Conservation (phyloP, 139 green algal genomes). For the Chlamydomonas sp. region DNA sequence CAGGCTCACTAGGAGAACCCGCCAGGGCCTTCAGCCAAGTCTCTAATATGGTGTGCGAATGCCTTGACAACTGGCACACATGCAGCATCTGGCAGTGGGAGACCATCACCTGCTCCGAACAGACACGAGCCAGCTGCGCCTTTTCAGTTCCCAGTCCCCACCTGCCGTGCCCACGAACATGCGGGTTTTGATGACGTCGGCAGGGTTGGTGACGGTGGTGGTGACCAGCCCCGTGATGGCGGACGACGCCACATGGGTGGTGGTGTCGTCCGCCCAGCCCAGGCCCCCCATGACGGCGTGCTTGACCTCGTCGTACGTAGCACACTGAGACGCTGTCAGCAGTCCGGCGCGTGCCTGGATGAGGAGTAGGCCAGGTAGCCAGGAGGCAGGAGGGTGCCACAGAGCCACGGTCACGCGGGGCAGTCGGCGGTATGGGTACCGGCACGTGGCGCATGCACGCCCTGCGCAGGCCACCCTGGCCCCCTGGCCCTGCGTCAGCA, state of each 20-base stretch:
- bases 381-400: neutral
- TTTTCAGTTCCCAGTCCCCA: neutral
- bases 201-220: constrained; percentile 76
- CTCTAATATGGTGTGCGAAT: neutral
- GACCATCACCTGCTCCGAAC: neutral
- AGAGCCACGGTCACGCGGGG: too few species aligned
- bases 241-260: constrained; percentile 55
- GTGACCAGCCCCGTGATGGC: constrained; percentile 72
- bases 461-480: too few species aligned
- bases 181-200: constrained; percentile 77
- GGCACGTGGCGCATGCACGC: too few species aligned
- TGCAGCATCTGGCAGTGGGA: neutral
- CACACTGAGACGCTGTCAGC: constrained; percentile 68
- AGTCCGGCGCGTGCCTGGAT: constrained; percentile 39
- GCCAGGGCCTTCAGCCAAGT: neutral
- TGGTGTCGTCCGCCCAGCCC: constrained; percentile 49
- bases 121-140: neutral
- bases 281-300: constrained; percentile 27
- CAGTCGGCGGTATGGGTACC: too few species aligned
- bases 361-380: too few species aligned
- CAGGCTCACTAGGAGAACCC: neutral
- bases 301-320: constrained; percentile 74
- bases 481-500: too few species aligned
- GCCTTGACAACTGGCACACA: neutral
- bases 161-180: constrained; percentile 60